Evolutionary conservation across 495 filamentous ascomycete species (phyloP).

Genomic region (Evernia prunastri): DNA sequence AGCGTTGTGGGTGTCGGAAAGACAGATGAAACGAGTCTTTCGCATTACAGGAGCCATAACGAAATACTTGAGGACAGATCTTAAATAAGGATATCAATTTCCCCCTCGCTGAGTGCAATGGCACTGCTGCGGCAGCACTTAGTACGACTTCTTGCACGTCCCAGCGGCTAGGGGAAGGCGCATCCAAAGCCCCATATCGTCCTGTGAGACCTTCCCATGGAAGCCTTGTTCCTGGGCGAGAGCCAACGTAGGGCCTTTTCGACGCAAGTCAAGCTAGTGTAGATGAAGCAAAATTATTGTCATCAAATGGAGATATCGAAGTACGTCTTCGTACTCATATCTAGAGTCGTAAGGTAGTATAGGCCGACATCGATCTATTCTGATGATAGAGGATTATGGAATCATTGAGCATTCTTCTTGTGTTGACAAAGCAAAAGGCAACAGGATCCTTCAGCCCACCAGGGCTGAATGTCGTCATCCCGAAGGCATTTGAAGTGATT

Average conservation of each 20-base stretch:
- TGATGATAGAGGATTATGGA: conserved; percentile 3
- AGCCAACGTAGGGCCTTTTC: not conserved
- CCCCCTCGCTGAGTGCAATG: not conserved
- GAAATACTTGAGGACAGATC: not conserved
- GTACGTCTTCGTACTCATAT: not conserved
- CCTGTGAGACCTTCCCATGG: not conserved
- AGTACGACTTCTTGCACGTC: not conserved
- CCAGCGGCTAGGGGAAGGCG: not conserved
- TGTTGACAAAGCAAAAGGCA: not conserved
- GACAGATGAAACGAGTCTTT: conserved; percentile 53
- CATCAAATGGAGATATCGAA: not conserved
- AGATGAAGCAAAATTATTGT: not conserved
- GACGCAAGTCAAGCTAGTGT: not conserved
- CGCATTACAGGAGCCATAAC: conserved; percentile 24
- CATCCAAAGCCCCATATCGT: not conserved
- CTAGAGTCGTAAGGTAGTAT: not conserved
- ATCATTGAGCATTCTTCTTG: not conserved
- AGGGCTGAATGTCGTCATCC: conserved; percentile 9
- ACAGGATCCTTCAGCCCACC: not conserved
- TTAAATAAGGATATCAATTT: not conserved
- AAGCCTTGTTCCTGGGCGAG: not conserved
- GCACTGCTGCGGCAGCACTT: conserved; percentile 1
- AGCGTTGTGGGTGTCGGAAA: conserved; percentile 57
- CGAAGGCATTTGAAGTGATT: not conserved
- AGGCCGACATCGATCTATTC: not conserved